Evolutionary conservation across 78 protist species (phyloP).

Genomic region (Protostelium mycophagum): DNA sequence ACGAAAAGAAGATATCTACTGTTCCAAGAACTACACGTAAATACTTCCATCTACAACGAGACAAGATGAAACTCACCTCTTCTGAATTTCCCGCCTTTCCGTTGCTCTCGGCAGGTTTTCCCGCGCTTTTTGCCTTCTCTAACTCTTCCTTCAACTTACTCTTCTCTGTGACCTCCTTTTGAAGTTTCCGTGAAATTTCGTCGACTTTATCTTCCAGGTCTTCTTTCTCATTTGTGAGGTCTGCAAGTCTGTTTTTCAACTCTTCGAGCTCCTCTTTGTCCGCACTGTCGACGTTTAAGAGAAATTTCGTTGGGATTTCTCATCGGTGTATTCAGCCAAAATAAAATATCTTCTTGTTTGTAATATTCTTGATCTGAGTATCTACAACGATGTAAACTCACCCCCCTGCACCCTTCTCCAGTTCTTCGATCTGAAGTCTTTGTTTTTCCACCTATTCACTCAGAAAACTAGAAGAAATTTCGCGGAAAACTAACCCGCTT

Average conservation of each 20-base stretch:
- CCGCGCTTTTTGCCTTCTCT: background rate
- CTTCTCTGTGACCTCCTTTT: background rate
- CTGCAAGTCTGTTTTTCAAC: background rate
- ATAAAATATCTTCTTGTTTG: no score
- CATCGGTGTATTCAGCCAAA: no score
- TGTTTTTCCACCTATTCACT: background rate
- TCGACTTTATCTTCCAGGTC: background rate
- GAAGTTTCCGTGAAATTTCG: background rate
- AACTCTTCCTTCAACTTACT: background rate
- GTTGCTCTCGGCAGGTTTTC: background rate
- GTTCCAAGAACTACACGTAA: no score
- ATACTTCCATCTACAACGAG: no score
- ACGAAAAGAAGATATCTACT: no score
- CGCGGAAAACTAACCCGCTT: background rate
- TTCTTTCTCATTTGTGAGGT: background rate
- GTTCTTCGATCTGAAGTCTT: background rate
- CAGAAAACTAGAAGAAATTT: no score
- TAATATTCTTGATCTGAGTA: no score
- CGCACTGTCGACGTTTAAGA: background rate
- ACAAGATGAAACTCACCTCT: background rate
- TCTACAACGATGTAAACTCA: background rate
- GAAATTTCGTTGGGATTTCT: background rate
- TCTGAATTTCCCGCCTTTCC: background rate
- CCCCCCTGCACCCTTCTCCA: background rate
- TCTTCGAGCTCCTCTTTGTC: background rate